These are phyloP conservation scores for Mycena leptocephala DNA, from an alignment of 768 basidiomycete genomes.

Conservation along the genomic window DNA sequence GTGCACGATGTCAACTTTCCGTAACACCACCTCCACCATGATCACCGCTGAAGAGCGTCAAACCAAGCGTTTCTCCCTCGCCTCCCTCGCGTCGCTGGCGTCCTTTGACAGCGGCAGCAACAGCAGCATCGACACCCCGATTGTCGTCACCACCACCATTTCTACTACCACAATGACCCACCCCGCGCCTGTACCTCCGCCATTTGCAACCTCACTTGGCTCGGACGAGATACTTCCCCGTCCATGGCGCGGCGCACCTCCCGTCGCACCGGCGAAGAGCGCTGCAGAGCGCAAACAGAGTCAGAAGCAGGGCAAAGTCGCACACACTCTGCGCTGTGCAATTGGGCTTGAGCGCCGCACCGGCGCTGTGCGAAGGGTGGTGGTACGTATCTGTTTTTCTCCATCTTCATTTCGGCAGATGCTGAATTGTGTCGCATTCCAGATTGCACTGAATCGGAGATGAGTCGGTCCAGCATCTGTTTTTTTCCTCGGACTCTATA, in stretches of 20 bases:
- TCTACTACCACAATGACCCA: not conserved
- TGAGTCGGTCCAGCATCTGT: too few species aligned
- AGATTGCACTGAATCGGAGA: too few species aligned
- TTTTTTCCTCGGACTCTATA: too few species aligned
- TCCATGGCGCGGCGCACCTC: conserved; percentile 11
- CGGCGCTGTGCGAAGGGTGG: conserved; percentile 22
- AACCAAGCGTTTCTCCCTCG: too few species aligned
- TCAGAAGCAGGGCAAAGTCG: not conserved
- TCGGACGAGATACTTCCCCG: conserved; percentile 19
- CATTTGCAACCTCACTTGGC: conserved; percentile 16
- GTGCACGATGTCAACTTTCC: too few species aligned
- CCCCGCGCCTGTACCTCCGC: conserved; percentile 16
- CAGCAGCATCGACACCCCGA: not conserved
- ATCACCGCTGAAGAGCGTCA: too few species aligned
- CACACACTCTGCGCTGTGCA: too few species aligned
- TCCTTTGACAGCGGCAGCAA: not conserved
- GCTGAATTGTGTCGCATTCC: too few species aligned
- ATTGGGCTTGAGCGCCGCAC: not conserved
- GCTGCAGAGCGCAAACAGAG: not conserved
- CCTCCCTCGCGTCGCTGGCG: not conserved
- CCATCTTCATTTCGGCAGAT: not conserved
- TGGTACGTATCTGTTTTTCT: not conserved
- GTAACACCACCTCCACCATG: too few species aligned
- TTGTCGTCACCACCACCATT: conserved; percentile 5
- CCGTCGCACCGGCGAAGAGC: not conserved